A percentile compares a stretch with the other conserved stretches of the same genome.
Conservation (phyloP, 75 land plant species). For the Chamaecyparis obtusa region DNA sequence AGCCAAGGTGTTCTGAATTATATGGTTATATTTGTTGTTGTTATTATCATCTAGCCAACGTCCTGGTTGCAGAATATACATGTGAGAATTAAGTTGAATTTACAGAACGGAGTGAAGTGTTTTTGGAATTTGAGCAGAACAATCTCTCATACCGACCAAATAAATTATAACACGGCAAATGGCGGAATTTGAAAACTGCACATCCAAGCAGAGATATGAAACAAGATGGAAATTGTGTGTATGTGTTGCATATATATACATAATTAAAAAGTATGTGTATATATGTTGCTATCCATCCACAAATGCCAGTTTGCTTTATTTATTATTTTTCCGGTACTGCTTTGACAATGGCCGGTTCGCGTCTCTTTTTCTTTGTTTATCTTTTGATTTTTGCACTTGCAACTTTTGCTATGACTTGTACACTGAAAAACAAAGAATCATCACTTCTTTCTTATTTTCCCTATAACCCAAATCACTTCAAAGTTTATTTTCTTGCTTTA, state of each 20-base stretch:
- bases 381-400: not conserved
- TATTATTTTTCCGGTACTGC: not conserved
- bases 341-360: not conserved
- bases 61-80: not conserved
- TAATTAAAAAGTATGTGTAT: not conserved
- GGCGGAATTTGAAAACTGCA: not conserved
- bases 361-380: not conserved
- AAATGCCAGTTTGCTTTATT: not conserved
- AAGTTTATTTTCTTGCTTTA: no score
- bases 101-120: not conserved
- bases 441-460: no score
- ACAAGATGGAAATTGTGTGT: not conserved
- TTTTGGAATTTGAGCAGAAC: not conserved
- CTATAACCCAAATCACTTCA: no score
- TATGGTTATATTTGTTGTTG: no score
- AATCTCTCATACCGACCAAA: not conserved
- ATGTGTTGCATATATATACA: not conserved
- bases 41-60: not conserved
- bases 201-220: not conserved
- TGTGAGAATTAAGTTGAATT: not conserved
- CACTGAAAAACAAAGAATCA: not conserved
- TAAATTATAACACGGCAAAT: not conserved
- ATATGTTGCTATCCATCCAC: not conserved
- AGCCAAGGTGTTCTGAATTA: not conserved
- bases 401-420: not conserved